Base-by-base conservation (phyloP, 2,329 filamentous ascomycete genomes). In the Escovopsis sp. region DNA sequence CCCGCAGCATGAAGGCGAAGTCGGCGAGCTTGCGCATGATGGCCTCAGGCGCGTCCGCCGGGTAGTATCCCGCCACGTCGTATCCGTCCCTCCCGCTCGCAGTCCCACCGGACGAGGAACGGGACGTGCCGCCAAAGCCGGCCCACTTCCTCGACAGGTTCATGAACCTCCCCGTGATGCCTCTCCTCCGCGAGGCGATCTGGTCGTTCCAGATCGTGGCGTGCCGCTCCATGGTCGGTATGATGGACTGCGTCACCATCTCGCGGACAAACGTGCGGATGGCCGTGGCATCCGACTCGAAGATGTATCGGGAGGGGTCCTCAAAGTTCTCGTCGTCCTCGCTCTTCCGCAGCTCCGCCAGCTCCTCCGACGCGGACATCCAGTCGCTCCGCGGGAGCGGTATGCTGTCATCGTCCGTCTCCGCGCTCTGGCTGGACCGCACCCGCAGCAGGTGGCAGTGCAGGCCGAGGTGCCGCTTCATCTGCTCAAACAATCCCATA, bases 401-500 rank as follows among this genome's bases (percentile, higher is more conserved):
- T 51, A 86, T 76, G 53, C 84, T 89, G 55, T 96, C 89, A 57
- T 95, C 88, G 58, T 96, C 91, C 1, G 86, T 88, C 47, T 88
- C 78, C 31, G 85, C 80, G 58, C 86, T 89, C 56, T 87, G 83
- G 32, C 78, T 82, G 53, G 85, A 93, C 51, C 89, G 76, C 39
- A 98, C 66, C 48, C 93, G 72, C 30, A 98, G 68, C 10, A 98
- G 70, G 61, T 98, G 91, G 57, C 91, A 98, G 61, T 98, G 88
- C 38, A 96, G 67, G 2, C 91, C 91, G 48, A 98, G 85, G 62
- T 95, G 86, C n/a, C 91, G 79, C 63, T 96, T 98, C 93, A 98
- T 98, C 60, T 95, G 86, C 52, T 98, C 91, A 60, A 94, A 98
- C 25, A 96, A 68, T 14, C 79, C 76, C 60, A 89, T 89, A 11